Evolutionary conservation across 345 rosid genomes (phyloP).

Genomic region (Linum usitatissimum): DNA sequence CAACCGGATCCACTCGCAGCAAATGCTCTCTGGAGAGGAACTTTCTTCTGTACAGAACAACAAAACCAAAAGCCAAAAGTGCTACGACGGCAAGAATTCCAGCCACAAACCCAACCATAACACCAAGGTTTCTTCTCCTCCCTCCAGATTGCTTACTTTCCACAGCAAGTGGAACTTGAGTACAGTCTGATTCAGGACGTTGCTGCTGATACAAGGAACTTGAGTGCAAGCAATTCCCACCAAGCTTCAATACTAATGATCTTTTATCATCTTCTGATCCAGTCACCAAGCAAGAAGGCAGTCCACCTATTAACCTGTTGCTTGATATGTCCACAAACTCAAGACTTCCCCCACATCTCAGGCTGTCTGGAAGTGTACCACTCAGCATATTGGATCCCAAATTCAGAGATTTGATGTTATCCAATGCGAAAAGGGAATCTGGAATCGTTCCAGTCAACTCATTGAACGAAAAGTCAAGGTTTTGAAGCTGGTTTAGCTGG

Average conservation of each 20-base stretch:
- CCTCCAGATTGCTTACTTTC: slow-evolving; percentile 23
- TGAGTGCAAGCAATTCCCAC: slow-evolving; percentile 58
- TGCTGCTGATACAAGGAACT: slow-evolving; percentile 28
- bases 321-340: slow-evolving; percentile 47
- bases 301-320: slow-evolving; percentile 42
- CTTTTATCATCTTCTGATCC: slow-evolving; percentile 14
- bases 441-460: slow-evolving; percentile 25
- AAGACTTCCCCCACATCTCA: slow-evolving; percentile 44
- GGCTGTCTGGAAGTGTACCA: slow-evolving; percentile 40
- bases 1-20: slow-evolving; percentile 37
- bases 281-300: slow-evolving; percentile 45
- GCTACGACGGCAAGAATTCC: slow-evolving; percentile 22
- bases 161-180: slow-evolving; percentile 21
- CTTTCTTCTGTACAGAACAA: slow-evolving; percentile 28
- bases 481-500: slow-evolving; percentile 27
- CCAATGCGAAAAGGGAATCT: slow-evolving; percentile 38
- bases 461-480: slow-evolving; percentile 38
- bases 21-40: slow-evolving; percentile 32
- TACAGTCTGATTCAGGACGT: slow-evolving; percentile 43
- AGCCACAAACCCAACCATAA: slow-evolving; percentile 30
- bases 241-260: slow-evolving; percentile 20
- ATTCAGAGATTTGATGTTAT: slow-evolving; percentile 43
- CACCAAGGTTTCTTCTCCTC: slow-evolving; percentile 26
- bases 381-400: slow-evolving; percentile 42
- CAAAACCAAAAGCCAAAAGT: slow-evolving; percentile 31